Base-by-base conservation (phyloP, 2,329 filamentous ascomycete species). In the Ophiostoma ips region DNA sequence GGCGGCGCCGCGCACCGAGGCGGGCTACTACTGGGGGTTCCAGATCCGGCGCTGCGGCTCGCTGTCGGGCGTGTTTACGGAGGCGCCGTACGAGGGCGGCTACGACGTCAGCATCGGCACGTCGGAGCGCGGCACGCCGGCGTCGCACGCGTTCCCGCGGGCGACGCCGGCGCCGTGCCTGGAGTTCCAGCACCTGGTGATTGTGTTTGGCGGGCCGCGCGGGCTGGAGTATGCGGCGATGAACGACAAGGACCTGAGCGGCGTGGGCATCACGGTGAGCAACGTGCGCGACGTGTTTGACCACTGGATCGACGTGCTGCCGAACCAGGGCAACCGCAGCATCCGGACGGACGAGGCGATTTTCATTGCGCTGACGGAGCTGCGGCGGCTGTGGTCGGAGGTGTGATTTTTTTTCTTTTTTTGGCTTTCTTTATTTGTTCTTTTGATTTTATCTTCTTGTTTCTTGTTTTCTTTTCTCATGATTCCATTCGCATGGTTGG, bases 1-100 rank as follows among this genome's bases (percentile, higher is more conserved):
- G 0, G 70, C 75, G 24, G 68, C 73, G 3, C 87, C 87, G 1
- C 75, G 87, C 51, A 82, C 83, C 48, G 79, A 88, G 55, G 77
- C 71, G 1, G 87, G 87, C 0, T 92, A 87, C 65, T 94, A 89
- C 66, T 94, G 87, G 87, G 87, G 87, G 43, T 94, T 84, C 63
- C 73, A 69, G 9, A 78, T 88, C 3, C 77, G 87, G 24, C 77
- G 73, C 54, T 81, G 81, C 34, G 59, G 65, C 5, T 81, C 77
- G 3, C 72, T 94, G 5, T 84, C 84, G 5, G 69, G 74, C 5
- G 78, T 94, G 8, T 88, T 90, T 59, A 88, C 85, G 4, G 85
- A 89, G 62, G 81, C 78, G 56, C 73, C 78, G 0, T 87, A 77
- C 61, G 78, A 84, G 50, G 79, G 77, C 43, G 87, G 87, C 12